Evolutionary conservation across 148 eudicot species (phyloP).

Genomic region (Silene uniflora): DNA sequence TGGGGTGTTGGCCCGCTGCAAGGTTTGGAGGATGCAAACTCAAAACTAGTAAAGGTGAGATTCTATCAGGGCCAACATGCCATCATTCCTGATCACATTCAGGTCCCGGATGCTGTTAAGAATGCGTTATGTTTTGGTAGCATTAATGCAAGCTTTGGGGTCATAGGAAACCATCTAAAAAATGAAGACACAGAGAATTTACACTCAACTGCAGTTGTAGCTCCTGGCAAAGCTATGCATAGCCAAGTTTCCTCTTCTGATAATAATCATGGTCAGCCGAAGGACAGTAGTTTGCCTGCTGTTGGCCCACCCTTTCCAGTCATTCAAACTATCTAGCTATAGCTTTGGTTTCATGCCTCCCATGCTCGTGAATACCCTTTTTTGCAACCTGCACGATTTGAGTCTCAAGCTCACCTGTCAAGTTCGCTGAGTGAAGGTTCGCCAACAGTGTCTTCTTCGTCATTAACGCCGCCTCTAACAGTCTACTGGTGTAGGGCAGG

Average conservation of each 20-base stretch:
- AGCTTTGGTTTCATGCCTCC: conserved; percentile 49
- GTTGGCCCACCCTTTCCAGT: conserved; percentile 48
- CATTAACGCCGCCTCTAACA: conserved; percentile 42
- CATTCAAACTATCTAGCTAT: conserved; percentile 44
- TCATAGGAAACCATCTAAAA: conserved; percentile 9
- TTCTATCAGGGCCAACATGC: conserved; percentile 44
- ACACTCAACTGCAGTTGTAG: conserved; percentile 21
- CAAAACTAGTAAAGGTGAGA: conserved; percentile 44
- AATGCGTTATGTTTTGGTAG: conserved; percentile 63
- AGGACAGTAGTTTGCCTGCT: conserved; percentile 38
- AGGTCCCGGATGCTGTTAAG: conserved; percentile 63
- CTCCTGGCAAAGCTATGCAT: conserved; percentile 30
- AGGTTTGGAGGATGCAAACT: conserved; percentile 34
- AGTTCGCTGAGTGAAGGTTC: conserved; percentile 35
- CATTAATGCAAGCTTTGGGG: conserved; percentile 42
- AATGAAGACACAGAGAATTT: conserved; percentile 23
- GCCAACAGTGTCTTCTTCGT: conserved; percentile 31
- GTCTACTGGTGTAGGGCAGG: conserved; percentile 39
- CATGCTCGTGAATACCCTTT: conserved; percentile 37
- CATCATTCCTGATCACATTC: conserved; percentile 65
- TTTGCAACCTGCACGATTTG: conserved; percentile 45
- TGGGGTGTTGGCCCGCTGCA: conserved; percentile 19
- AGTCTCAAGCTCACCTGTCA: conserved; percentile 39
- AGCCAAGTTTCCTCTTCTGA: conserved; percentile 22
- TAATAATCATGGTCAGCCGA: conserved; percentile 36